Conservation (phyloP, 768 basidiomycete genomes). For the Hericium alpestre region DNA sequence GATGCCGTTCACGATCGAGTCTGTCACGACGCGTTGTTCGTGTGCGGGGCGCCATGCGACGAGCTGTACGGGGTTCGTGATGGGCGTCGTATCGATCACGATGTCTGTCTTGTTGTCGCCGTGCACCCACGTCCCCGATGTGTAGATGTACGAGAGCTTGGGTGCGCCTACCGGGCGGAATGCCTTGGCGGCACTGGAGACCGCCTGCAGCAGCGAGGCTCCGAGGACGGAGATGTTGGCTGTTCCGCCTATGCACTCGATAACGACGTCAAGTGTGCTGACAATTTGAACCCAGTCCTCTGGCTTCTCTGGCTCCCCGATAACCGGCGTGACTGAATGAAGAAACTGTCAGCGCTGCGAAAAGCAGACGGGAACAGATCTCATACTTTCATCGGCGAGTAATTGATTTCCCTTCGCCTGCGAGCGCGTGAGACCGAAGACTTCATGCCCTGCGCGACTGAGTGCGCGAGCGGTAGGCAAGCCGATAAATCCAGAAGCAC, state of each 20-base stretch:
- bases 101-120: slow-evolving; percentile 24
- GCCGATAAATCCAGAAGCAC: slow-evolving; percentile 36
- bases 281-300: slow-evolving; percentile 15
- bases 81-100: slow-evolving; percentile 26
- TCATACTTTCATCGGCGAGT: slow-evolving; percentile 30
- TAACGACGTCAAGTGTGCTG: slow-evolving; percentile 24
- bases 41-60: slow-evolving; percentile 24
- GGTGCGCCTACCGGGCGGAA: slow-evolving; percentile 22
- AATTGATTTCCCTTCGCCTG: slow-evolving; percentile 23
- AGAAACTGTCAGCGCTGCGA: slow-evolving; percentile 7
- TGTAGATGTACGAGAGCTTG: slow-evolving; percentile 35
- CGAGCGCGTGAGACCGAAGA: slow-evolving; percentile 35
- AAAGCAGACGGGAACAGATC: background rate
- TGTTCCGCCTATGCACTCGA: slow-evolving; percentile 21
- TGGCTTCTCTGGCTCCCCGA: background rate
- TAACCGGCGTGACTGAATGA: background rate
- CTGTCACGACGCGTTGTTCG: slow-evolving; percentile 23
- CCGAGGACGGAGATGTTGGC: slow-evolving; percentile 13
- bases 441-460: slow-evolving; percentile 33
- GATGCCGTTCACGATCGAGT: slow-evolving; percentile 28
- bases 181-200: slow-evolving; percentile 16
- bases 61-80: slow-evolving; percentile 3
- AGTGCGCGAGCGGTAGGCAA: slow-evolving; percentile 34
- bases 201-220: slow-evolving; percentile 17
- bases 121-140: slow-evolving; percentile 36